Evolutionary conservation across 2,329 filamentous ascomycete genomes (phyloP), one percentile per base, ranked within the genome.

Genomic region (Remersonia thermophila): DNA sequence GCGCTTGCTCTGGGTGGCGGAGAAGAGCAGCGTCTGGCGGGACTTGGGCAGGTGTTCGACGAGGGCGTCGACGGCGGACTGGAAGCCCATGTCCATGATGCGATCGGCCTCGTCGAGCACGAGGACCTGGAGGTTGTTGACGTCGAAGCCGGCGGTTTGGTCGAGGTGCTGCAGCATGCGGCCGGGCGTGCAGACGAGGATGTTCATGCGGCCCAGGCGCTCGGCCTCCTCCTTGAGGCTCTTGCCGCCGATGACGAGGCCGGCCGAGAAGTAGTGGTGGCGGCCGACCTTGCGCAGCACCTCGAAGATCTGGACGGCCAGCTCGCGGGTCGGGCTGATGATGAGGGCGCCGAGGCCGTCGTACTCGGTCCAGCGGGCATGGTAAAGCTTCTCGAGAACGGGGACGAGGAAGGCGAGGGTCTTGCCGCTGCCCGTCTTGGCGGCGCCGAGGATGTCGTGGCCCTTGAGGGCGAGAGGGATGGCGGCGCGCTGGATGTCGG

Each of bases 81-180:
- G 80, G 56, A 98, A 98, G 4, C 91, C 91, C 85, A 96, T 91
- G 53, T 98, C 91, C 71, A 98, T 77, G 52, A 95, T 95, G 27
- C 91, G 76, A 57, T 98, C 91, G 3, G 91, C 91, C 58, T 98
- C 91, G 51, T 98, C 91, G 38, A 98, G 66, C 0, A 98, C 87
- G 34, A 98, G 65, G 56, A 98, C 83, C 61, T 93, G 84, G 45
- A 98, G 58, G 55, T 93, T 91, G 55, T 91, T 81, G 44, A 89
- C 82, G 46, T 89, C 85, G 53, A 98, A 82, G 13, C 80, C 77
- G 1, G 85, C 83, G 0, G 89, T 96, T 63, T 95, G 87, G 52
- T 93, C 89, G 51, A 98, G 67, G 58, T 98, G 91, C 59, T 98
- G 91, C 48, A 96, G 63, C 71, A 98, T 93, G 26, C 91, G 76